These are phyloP conservation scores for Globisporangium acanthophoron DNA, from an alignment of 352 stramenopile genomes.

Conservation along the genomic window DNA sequence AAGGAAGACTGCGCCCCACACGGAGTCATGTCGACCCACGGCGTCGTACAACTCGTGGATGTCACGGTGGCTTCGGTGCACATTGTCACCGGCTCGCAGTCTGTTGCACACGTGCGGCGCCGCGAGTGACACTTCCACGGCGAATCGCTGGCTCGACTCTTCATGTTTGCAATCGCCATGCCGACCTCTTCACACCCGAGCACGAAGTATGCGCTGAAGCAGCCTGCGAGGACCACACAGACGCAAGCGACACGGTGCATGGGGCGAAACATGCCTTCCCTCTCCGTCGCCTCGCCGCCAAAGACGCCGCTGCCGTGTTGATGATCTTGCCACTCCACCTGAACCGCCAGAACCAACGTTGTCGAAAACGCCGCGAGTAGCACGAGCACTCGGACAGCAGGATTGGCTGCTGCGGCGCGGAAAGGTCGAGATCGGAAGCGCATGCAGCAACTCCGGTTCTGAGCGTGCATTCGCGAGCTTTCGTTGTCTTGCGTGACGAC, in stretches of 20 bases:
- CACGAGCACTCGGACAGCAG: slow-evolving; percentile 3
- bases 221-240: slow-evolving; percentile 7
- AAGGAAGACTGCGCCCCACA: too few species aligned
- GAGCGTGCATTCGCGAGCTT: neutral
- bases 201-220: slow-evolving; percentile 8
- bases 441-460: slow-evolving; percentile 15
- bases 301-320: slow-evolving; percentile 11
- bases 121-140: too few species aligned
- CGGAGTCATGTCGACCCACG: too few species aligned
- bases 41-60: too few species aligned
- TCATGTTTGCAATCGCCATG: too few species aligned
- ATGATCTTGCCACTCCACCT: slow-evolving; percentile 19
- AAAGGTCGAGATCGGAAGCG: slow-evolving; percentile 21
- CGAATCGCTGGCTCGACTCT: too few species aligned
- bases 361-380: slow-evolving; percentile 3
- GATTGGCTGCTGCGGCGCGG: slow-evolving; percentile 8
- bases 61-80: too few species aligned
- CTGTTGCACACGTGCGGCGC: too few species aligned
- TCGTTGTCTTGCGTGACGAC: neutral
- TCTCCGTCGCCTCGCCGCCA: slow-evolving; percentile 1
- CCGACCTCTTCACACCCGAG: slow-evolving; percentile 12
- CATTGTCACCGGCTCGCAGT: too few species aligned
- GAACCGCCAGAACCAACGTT: slow-evolving; percentile 10
- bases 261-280: slow-evolving; percentile 15
- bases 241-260: slow-evolving; percentile 11